Conservation (phyloP, 2,329 filamentous ascomycete genomes). For the Penicillium sp. region DNA sequence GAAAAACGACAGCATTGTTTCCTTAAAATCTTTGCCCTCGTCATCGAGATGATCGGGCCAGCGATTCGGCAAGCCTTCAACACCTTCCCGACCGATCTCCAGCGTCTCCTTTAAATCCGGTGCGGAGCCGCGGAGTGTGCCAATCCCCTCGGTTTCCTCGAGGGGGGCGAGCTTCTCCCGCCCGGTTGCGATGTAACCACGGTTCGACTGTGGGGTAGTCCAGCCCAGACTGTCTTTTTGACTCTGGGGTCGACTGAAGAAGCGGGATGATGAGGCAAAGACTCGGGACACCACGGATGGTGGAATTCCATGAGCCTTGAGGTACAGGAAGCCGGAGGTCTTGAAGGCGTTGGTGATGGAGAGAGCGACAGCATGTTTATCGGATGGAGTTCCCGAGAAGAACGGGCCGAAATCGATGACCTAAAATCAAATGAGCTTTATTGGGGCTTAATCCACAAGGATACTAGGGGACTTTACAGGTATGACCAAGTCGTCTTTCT, state of each 20-base stretch:
- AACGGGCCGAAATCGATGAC: constrained; percentile 78
- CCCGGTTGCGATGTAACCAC: constrained; percentile 70
- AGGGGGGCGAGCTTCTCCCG: constrained; percentile 70
- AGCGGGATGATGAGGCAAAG: constrained; percentile 68
- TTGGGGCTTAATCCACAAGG: not conserved
- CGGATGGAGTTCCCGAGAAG: constrained; percentile 60
- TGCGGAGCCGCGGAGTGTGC: constrained; percentile 55
- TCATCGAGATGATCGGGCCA: constrained; percentile 66
- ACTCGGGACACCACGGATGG: constrained; percentile 58
- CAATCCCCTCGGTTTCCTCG: constrained; percentile 58
- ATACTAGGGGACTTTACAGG: constrained; percentile 31
- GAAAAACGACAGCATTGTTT: constrained; percentile 74
- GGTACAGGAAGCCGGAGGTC: constrained; percentile 84
- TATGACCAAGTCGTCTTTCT: constrained; percentile 47
- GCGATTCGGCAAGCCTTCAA: constrained; percentile 68
- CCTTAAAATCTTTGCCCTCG: constrained; percentile 63
- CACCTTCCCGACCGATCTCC: constrained; percentile 62
- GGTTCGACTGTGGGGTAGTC: constrained; percentile 71
- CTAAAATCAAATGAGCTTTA: constrained; percentile 42
- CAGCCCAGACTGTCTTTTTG: constrained; percentile 69
- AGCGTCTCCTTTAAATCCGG: constrained; percentile 60
- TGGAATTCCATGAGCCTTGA: constrained; percentile 75
- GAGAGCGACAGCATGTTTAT: constrained; percentile 66
- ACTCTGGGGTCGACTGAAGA: constrained; percentile 65
- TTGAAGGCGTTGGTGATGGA: constrained; percentile 80